Evolutionary conservation across 2,329 filamentous ascomycete genomes (phyloP).

Genomic region (Paraconiothyrium sp.): DNA sequence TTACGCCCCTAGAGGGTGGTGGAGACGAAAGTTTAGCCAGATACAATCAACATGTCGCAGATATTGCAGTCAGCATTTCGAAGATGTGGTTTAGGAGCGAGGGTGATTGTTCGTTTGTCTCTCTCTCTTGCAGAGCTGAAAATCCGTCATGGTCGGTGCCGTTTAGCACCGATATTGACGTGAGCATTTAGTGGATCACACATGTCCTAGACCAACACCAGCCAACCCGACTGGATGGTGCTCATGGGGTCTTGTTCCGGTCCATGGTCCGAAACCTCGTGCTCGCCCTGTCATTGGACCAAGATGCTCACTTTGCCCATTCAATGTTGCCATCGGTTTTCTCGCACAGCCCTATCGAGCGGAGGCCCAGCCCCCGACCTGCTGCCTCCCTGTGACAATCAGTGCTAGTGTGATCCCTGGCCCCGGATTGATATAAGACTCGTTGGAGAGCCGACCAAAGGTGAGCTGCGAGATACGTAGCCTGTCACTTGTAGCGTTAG

Average conservation of each 20-base stretch:
- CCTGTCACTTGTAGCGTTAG: slow-evolving; percentile 13
- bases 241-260: slow-evolving; percentile 1
- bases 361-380: slow-evolving; percentile 3
- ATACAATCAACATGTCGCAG: not conserved
- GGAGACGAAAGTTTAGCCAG: not conserved
- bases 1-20: not conserved
- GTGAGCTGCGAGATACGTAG: slow-evolving; percentile 11
- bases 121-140: not conserved
- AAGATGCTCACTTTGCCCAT: not conserved
- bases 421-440: slow-evolving; percentile 1
- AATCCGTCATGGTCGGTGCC: slow-evolving; percentile 13
- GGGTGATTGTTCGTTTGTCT: not conserved
- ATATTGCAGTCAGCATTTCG: not conserved
- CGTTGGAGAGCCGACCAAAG: slow-evolving; percentile 16
- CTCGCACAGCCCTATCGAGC: slow-evolving; percentile 4
- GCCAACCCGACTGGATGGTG: not conserved
- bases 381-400: not conserved
- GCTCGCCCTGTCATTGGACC: slow-evolving; percentile 2
- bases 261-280: slow-evolving; percentile 3
- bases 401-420: not conserved
- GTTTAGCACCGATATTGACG: slow-evolving; percentile 8
- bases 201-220: slow-evolving; percentile 11
- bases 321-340: not conserved
- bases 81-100: not conserved
- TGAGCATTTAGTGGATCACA: slow-evolving; percentile 6